Base-by-base conservation (phyloP, 345 rosid species). In the Gossypioides kirkii region DNA sequence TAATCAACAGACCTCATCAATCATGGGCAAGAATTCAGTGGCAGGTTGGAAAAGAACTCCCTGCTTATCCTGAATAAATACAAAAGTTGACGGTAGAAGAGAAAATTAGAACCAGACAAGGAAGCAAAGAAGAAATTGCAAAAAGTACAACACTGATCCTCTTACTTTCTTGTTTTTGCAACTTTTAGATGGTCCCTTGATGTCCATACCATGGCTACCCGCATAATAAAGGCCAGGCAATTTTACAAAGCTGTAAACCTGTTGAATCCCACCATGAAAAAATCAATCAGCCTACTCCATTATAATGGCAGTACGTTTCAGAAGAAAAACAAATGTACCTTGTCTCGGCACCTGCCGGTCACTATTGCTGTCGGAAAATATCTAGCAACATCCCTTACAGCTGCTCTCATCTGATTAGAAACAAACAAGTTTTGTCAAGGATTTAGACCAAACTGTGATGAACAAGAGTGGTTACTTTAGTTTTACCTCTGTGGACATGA, bases 201-300 rank as follows among this genome's bases (percentile, higher is more conserved):
- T 96, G 85, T 96, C 99, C 98, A 96, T 96, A 10, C 99, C 99
- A 75, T 96, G 99, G 78, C 99, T 96, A 22, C 96, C 98, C 0
- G 99, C 99, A 69, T 96, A 96, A 71, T 93, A 91, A 56, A 96
- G 89, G 67, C 77, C 98, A 0, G 84, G 83, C 66, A 96, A 76
- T 80, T 86, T 82, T 10, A 96, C 98, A 80, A 96, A 96, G 54
- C 85, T 80, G 67, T 88, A 93, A 26, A 96, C 98, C 98, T 94
- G 80, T 43, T 78, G 61, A 61, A 38, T 3, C 10, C 32, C 28
- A 58, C 2, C 26, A 26, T 10, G 32, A 63, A 18, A 63, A 41
- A 41, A 10, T 42, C 49, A 41, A 62, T n/a, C 25, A 32, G 7
- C 38, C 38, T 32, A 7, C 38, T 32, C 38, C 38, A 32, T 32